Percentiles rank a stretch among this genome's conserved stretches.
Conservation (phyloP, 768 basidiomycete genomes). For the Mycena metata region DNA sequence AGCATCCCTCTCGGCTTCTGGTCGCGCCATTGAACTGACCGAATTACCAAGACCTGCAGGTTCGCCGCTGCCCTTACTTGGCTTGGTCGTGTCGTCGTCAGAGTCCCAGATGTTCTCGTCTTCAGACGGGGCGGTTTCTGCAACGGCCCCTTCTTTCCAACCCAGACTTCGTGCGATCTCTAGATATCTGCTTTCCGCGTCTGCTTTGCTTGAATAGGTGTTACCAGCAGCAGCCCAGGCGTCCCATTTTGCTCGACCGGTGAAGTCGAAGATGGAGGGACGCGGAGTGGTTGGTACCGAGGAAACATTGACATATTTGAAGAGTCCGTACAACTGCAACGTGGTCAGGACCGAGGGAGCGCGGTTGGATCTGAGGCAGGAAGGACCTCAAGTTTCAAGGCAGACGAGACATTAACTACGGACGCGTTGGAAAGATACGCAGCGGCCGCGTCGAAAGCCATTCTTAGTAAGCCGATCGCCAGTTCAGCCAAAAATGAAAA, state of each 20-base stretch:
- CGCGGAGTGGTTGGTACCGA: conserved; percentile 65
- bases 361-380: conserved; percentile 44
- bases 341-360: conserved; percentile 59
- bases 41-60: conserved; percentile 67
- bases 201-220: conserved; percentile 57
- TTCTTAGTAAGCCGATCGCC: conserved; percentile 22
- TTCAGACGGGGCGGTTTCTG: conserved; percentile 26
- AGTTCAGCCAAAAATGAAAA: too few species aligned
- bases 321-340: conserved; percentile 85
- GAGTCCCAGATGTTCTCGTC: conserved; percentile 59
- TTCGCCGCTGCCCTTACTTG: conserved; percentile 44
- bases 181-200: conserved; percentile 76
- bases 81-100: conserved; percentile 49
- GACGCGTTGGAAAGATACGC: conserved; percentile 71
- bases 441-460: conserved; percentile 70
- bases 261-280: conserved; percentile 84
- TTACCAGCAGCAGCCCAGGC: conserved; percentile 75
- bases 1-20: conserved; percentile 51
- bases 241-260: conserved; percentile 90
- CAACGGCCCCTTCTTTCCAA: conserved; percentile 63
- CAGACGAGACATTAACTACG: conserved; percentile 68
- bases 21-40: conserved; percentile 71
- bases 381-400: conserved; percentile 81
- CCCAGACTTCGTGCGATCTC: conserved; percentile 77
- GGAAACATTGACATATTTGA: conserved; percentile 79